Percentiles rank a stretch among this genome's conserved stretches.
Conservation (phyloP, 2,329 filamentous ascomycete species). For the Acephala macrosclerotiorum region DNA sequence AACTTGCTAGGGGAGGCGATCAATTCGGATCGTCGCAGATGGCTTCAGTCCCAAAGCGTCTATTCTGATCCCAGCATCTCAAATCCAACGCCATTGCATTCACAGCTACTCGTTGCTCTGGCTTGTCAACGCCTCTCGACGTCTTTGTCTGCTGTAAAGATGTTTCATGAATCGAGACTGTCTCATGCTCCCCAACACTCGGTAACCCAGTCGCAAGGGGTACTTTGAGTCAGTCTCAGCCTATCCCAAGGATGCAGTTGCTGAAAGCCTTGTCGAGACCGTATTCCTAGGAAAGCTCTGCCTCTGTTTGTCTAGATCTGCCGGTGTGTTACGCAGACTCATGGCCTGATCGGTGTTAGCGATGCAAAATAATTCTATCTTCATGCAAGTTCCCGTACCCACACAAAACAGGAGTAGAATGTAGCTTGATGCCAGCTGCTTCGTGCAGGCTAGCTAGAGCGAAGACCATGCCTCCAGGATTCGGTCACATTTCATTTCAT, state of each 20-base stretch:
- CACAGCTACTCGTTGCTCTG: constrained; percentile 1
- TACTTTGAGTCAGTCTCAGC: constrained; percentile 32
- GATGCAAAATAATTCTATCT: constrained; percentile 20
- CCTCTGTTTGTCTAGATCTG: constrained; percentile 33
- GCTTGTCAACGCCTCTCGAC: constrained; percentile 14
- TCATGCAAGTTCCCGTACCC: constrained; percentile 31
- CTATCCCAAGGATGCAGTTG: constrained; percentile 22
- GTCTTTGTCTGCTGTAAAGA: constrained; percentile 33
- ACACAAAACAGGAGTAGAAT: neutral
- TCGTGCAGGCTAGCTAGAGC: neutral
- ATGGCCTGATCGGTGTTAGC: constrained; percentile 30
- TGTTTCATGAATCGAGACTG: constrained; percentile 38
- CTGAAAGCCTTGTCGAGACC: constrained; percentile 26
- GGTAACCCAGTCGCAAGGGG: constrained; percentile 30
- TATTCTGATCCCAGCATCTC: constrained; percentile 3
- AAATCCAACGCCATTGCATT: neutral
- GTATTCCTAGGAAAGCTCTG: neutral
- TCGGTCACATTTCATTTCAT: constrained; percentile 3
- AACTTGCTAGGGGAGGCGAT: constrained; percentile 26
- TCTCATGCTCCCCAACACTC: constrained; percentile 30
- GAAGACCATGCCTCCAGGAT: neutral
- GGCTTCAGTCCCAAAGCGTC: constrained; percentile 20
- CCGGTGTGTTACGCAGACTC: constrained; percentile 24
- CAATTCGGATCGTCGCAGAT: constrained; percentile 32
- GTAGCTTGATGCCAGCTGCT: constrained; percentile 6